A percentile compares a stretch with the other conserved stretches of the same genome.
These are phyloP conservation scores for Corylus heterophylla DNA, from an alignment of 306 rosid species.

Conservation along the genomic window DNA sequence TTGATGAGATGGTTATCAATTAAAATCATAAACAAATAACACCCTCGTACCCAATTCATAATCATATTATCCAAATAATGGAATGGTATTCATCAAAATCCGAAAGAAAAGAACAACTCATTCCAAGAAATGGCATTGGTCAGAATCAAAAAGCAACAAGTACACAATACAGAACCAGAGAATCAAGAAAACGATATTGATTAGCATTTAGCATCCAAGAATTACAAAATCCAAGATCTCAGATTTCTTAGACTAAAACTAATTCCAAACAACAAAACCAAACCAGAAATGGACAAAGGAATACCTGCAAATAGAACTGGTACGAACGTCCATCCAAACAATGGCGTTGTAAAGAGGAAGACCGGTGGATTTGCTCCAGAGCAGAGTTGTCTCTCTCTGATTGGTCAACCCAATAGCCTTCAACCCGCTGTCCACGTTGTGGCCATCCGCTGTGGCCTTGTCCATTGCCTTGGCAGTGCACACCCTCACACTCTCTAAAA, in stretches of 20 bases:
- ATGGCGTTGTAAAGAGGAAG: constrained; percentile 75
- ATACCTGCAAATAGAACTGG: constrained; percentile 81
- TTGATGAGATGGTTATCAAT: not conserved
- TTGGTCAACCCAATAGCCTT: constrained; percentile 88
- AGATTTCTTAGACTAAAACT: not conserved
- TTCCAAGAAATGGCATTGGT: too few species aligned
- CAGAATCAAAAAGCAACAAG: not conserved
- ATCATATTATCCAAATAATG: not conserved
- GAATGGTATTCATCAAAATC: not conserved
- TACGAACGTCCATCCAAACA: constrained; percentile 97
- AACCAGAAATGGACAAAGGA: not conserved
- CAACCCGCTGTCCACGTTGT: constrained; percentile 67
- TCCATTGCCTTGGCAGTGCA: constrained; percentile 74
- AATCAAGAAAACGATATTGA: not conserved
- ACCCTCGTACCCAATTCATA: not conserved
- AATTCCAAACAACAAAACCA: not conserved
- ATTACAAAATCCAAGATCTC: not conserved
- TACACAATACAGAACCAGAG: not conserved
- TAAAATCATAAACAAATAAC: not conserved
- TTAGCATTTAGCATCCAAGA: not conserved
- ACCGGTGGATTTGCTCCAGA: constrained; percentile 97
- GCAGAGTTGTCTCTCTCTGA: constrained; percentile 87
- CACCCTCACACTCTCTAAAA: constrained; percentile 70
- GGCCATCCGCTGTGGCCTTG: constrained; percentile 80
- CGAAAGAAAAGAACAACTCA: too few species aligned